Evolutionary conservation across 73 alveolate species (phyloP).

Genomic region (Symbiodinium natans): DNA sequence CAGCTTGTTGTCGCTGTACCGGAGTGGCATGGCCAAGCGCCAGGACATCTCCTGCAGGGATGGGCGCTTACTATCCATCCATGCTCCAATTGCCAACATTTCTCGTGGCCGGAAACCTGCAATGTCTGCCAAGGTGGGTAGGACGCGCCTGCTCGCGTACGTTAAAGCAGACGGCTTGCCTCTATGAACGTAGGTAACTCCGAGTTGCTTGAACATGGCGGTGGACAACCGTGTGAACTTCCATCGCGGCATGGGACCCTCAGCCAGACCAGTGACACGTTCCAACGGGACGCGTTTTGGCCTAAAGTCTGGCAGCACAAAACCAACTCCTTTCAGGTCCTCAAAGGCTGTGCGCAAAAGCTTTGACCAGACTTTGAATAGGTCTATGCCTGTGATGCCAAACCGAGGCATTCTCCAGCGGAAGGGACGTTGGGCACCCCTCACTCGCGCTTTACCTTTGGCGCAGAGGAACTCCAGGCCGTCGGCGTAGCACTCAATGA

Average conservation of each 20-base stretch:
- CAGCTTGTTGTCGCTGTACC: background rate
- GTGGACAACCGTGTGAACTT: background rate
- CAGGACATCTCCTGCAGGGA: background rate
- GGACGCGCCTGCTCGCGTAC: background rate
- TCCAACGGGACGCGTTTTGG: background rate
- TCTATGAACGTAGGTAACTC: background rate
- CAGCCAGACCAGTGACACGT: background rate
- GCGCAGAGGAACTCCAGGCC: background rate
- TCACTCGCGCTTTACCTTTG: background rate
- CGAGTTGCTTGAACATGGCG: background rate
- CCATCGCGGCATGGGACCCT: background rate
- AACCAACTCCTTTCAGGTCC: background rate
- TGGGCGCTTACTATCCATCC: background rate
- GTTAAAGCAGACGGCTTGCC: background rate
- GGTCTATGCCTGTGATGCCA: background rate
- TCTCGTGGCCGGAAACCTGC: background rate
- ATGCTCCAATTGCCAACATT: background rate
- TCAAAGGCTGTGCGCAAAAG: background rate
- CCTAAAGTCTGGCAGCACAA: background rate
- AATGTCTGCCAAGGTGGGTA: background rate
- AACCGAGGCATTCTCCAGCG: background rate
- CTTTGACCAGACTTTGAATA: background rate
- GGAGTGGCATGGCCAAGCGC: conserved; percentile 21
- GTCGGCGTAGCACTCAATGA: background rate
- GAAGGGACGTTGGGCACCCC: background rate